Percentiles rank a stretch among this genome's conserved stretches.
Conservation (phyloP, 768 basidiomycete species). For the Suillus weaverae region DNA sequence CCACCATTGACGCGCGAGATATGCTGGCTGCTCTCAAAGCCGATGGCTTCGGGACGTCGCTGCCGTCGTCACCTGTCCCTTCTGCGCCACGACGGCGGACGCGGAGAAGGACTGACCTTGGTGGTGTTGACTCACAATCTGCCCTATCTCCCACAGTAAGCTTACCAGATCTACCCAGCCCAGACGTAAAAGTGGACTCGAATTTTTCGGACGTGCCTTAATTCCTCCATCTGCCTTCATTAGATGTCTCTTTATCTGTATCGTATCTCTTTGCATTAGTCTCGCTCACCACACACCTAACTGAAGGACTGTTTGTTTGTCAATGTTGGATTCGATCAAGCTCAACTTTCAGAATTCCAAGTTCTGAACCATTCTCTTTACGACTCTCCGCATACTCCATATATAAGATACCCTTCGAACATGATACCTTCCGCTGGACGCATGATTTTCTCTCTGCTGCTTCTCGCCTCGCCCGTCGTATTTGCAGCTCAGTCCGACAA, state of each 20-base stretch:
- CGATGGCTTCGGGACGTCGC: slow-evolving; percentile 57
- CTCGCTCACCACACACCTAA: slow-evolving; percentile 7
- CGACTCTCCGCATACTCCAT: background rate
- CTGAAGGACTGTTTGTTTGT: slow-evolving; percentile 6
- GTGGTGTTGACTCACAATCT: slow-evolving; percentile 36
- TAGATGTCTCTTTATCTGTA: slow-evolving; percentile 31
- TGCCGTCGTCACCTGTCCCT: slow-evolving; percentile 46
- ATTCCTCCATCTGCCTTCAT: slow-evolving; percentile 25
- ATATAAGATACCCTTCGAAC: slow-evolving; percentile 3
- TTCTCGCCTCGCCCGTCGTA: slow-evolving; percentile 9
- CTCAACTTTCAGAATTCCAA: slow-evolving; percentile 1
- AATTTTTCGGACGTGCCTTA: slow-evolving; percentile 27
- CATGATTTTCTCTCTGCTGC: slow-evolving; percentile 25
- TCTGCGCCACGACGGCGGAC: slow-evolving; percentile 29
- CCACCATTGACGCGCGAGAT: slow-evolving; percentile 59
- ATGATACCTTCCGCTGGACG: background rate
- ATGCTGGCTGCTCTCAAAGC: slow-evolving; percentile 77
- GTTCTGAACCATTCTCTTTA: background rate
- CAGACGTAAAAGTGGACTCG: slow-evolving; percentile 29
- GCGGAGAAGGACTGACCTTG: slow-evolving; percentile 30
- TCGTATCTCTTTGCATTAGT: slow-evolving; percentile 15
- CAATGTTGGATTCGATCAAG: slow-evolving; percentile 1
- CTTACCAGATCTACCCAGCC: slow-evolving; percentile 28
- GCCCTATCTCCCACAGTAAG: slow-evolving; percentile 25
- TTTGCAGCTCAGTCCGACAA: slow-evolving; percentile 44